Base-by-base conservation (phyloP, 176 grass and related monocot species). In the Saccharum officinarum region DNA sequence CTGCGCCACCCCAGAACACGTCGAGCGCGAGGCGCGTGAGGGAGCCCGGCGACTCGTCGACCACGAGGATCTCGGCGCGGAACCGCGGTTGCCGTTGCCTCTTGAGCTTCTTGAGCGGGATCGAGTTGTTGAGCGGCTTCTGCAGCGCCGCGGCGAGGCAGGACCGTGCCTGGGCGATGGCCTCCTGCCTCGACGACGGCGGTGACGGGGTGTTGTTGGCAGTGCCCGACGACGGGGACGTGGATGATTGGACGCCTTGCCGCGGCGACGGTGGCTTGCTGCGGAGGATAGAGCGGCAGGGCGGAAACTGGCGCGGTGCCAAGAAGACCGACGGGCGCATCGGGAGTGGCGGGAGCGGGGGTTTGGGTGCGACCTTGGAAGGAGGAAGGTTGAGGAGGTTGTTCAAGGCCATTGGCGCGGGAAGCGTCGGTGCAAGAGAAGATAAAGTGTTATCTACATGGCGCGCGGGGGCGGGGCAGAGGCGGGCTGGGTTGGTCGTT, bases 11-110 rank as follows among this genome's bases (percentile, higher is more conserved):
- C 0, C 85, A 75, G 89, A 98, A 94, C 28, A 95, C 85, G 34
- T 98, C 91, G 76, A 80, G 47, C 61, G 85, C 89, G 72, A 98
- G 93, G 57, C 83, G 87, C 23, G 81, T 62, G 71, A 95, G 83
- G 61, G 93, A 93, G 30, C 70, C 82, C 4, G 89, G 89, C 25
- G 95, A 98, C 84, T 95, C 91, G 39, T 98, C 93, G 33, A 92
- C 82, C 46, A 98, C 82, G 46, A 91, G 95, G 73, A 95, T 95
- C 95, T 98, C 95, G 25, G 92, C 89, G 38, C 93, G 92, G 91
- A 90, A 83, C 77, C 87, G 85, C 5, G 83, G 40, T 67, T 98
- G 93, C 47, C 90, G 89, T 82, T 90, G 93, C 62, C 85, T 78
- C 91, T 92, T 95, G n/a, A 89, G 16, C 79, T 95, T 98, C 36